Percentiles rank a stretch among this genome's conserved stretches.
Evolutionary conservation across 23 red algal species (phyloP).

Genomic region (Agarophyton chilense): DNA sequence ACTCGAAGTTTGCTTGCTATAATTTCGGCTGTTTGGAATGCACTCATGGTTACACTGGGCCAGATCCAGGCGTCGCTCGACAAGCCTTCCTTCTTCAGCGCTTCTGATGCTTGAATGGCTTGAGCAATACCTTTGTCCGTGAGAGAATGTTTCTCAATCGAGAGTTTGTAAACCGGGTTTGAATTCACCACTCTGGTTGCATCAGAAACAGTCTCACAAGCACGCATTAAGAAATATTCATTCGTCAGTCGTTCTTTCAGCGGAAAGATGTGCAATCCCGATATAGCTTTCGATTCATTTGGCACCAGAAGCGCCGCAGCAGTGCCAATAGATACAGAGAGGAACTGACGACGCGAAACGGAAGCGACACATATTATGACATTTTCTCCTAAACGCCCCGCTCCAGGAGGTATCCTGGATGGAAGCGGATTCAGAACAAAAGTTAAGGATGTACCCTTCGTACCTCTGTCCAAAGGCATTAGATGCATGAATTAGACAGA

Average conservation of each 20-base stretch:
- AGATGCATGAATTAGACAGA: too few species aligned
- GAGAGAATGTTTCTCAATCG: slow-evolving; percentile 57
- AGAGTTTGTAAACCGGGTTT: slow-evolving; percentile 88
- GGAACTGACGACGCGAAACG: slow-evolving; percentile 29
- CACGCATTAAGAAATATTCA: slow-evolving; percentile 82
- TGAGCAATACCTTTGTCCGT: slow-evolving; percentile 62
- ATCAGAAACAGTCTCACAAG: slow-evolving; percentile 75
- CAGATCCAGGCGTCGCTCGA: slow-evolving; percentile 78
- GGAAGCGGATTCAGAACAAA: neutral
- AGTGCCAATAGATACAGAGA: slow-evolving; percentile 5
- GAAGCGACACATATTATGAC: neutral
- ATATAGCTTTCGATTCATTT: slow-evolving; percentile 21
- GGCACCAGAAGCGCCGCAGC: neutral
- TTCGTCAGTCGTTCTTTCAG: slow-evolving; percentile 71
- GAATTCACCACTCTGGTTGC: slow-evolving; percentile 46
- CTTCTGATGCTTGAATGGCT: slow-evolving; percentile 37
- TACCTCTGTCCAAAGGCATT: neutral
- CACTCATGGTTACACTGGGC: slow-evolving; percentile 66
- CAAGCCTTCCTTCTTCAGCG: slow-evolving; percentile 38
- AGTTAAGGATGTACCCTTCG: neutral
- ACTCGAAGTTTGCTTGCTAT: slow-evolving; percentile 56
- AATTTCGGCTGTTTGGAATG: slow-evolving; percentile 81
- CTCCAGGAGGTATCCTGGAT: neutral
- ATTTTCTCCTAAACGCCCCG: neutral
- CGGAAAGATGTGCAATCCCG: slow-evolving; percentile 69